Conservation (phyloP, 331 rosid species). For the Phaseolus coccineus region DNA sequence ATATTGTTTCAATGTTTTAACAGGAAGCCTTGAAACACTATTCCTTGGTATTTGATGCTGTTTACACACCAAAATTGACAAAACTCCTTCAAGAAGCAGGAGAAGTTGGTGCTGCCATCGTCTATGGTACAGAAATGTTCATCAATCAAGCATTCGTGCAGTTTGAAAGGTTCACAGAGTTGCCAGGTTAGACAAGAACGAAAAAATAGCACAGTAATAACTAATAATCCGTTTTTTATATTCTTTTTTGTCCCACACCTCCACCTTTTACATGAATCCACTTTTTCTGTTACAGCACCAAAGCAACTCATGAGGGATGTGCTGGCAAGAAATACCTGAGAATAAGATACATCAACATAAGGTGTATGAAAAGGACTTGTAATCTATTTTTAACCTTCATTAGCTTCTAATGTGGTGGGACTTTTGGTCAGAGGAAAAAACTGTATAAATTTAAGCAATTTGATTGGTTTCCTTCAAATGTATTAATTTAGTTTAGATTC, state of each 20-base stretch:
- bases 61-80: slow-evolving; percentile 72
- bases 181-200: slow-evolving; percentile 57
- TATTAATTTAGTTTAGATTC: too few relatives aligned
- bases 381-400: neutral
- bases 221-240: too few relatives aligned
- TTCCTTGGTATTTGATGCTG: slow-evolving; percentile 71
- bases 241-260: neutral
- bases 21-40: slow-evolving; percentile 70
- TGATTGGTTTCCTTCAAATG: too few relatives aligned
- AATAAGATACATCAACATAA: neutral
- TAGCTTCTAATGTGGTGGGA: too few relatives aligned
- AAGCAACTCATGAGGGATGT: slow-evolving; percentile 66
- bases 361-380: too few relatives aligned
- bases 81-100: slow-evolving; percentile 76
- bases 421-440: too few relatives aligned
- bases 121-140: slow-evolving; percentile 61
- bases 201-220: neutral
- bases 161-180: slow-evolving; percentile 64
- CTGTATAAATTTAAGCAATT: too few relatives aligned
- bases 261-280: neutral
- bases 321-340: slow-evolving; percentile 40
- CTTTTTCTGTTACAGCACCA: slow-evolving; percentile 56
- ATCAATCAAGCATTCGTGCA: slow-evolving; percentile 75
- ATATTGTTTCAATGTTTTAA: slow-evolving; percentile 1
- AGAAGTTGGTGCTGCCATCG: slow-evolving; percentile 58